Evolutionary conservation across 257 asterid genomes (phyloP).

Genomic region (Solanum clarkiae): DNA sequence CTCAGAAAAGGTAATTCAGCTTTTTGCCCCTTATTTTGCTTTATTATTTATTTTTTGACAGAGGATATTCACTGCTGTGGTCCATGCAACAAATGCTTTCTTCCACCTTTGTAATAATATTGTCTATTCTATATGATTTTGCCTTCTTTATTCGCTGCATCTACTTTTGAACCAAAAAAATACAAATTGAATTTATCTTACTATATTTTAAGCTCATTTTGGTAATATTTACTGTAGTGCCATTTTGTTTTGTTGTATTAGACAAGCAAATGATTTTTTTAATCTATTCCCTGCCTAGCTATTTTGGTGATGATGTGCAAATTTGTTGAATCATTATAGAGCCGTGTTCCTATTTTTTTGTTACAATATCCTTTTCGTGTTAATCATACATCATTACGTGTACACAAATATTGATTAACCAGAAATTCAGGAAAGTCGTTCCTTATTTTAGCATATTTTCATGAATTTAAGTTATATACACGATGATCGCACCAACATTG

Average conservation of each 20-base stretch:
- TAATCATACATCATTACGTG: background rate
- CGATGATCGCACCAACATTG: background rate
- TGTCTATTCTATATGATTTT: background rate
- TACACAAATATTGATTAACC: background rate
- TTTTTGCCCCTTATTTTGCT: conserved; percentile 4
- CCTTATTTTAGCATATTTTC: background rate
- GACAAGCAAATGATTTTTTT: background rate
- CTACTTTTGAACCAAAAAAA: background rate
- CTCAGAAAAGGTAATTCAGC: conserved; percentile 75
- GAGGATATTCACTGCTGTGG: conserved; percentile 57
- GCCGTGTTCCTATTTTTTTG: background rate
- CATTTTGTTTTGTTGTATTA: background rate
- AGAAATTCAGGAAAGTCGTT: background rate
- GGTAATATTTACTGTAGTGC: background rate
- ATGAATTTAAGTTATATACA: background rate
- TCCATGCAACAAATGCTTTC: conserved; percentile 21
- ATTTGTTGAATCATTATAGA: background rate
- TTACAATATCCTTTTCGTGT: background rate
- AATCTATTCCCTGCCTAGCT: background rate
- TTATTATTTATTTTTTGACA: conserved; percentile 10
- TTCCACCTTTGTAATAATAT: conserved; percentile 1
- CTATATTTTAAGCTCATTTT: background rate
- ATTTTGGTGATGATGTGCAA: background rate
- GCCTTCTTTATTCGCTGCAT: background rate
- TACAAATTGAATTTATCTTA: background rate